These are phyloP conservation scores for Leccinum subatratum DNA, from an alignment of 1,284 basidiomycete genomes.

Conservation along the genomic window DNA sequence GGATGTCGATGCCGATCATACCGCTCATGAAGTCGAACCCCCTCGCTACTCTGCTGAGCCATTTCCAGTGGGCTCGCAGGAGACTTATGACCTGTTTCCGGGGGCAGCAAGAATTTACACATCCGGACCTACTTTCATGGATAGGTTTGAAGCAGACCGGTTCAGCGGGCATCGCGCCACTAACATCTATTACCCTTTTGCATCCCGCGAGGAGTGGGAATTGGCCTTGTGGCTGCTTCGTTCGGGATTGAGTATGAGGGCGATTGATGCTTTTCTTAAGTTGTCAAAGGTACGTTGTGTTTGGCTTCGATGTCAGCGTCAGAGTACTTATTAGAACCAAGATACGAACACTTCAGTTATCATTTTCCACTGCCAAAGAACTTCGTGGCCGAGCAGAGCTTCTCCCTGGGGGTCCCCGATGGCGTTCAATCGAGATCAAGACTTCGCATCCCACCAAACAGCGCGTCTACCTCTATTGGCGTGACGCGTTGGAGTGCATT, in stretches of 20 bases:
- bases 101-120: background rate
- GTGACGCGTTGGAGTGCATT: slow-evolving; percentile 8
- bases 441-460: slow-evolving; percentile 3
- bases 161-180: background rate
- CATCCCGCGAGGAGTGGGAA: slow-evolving; percentile 1
- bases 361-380: slow-evolving; percentile 7
- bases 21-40: too few species aligned
- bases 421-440: slow-evolving; percentile 3
- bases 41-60: too few species aligned
- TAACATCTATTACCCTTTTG: slow-evolving; percentile 2
- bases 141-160: background rate
- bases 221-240: slow-evolving; percentile 3
- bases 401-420: slow-evolving; percentile 10
- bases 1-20: background rate
- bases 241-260: slow-evolving; percentile 1
- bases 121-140: background rate
- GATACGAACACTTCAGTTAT: background rate
- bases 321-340: background rate
- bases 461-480: slow-evolving; percentile 1
- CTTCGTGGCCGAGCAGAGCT: slow-evolving; percentile 2
- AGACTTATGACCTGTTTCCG: background rate
- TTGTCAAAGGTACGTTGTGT: background rate
- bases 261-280: background rate
- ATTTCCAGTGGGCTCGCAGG: background rate
- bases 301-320: background rate